Conservation (phyloP, 2,329 filamentous ascomycete species). For the Trichophyton rubrum region DNA sequence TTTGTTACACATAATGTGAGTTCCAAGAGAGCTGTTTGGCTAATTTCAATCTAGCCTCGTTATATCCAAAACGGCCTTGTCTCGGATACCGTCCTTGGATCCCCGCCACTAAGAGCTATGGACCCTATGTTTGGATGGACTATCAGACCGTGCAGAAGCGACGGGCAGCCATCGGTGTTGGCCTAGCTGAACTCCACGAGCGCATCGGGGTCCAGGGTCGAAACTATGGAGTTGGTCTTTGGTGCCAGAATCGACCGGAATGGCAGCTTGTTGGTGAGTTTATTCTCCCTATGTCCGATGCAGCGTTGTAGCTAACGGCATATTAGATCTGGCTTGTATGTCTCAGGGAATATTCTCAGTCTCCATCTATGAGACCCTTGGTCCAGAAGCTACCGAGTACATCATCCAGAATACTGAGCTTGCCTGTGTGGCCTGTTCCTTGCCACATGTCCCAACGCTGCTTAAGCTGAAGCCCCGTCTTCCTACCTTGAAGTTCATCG, state of each 20-base stretch:
- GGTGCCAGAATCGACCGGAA: slow-evolving; percentile 77
- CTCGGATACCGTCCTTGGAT: slow-evolving; percentile 75
- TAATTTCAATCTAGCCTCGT: slow-evolving; percentile 33
- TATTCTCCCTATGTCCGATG: background rate
- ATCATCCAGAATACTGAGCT: slow-evolving; percentile 86
- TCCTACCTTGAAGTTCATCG: slow-evolving; percentile 72
- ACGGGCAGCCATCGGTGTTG: slow-evolving; percentile 72
- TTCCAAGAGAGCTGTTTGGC: background rate
- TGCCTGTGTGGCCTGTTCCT: slow-evolving; percentile 60
- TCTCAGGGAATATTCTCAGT: slow-evolving; percentile 83
- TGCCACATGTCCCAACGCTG: slow-evolving; percentile 68
- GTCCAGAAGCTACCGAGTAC: slow-evolving; percentile 81
- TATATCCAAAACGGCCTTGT: slow-evolving; percentile 55
- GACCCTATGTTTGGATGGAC: slow-evolving; percentile 69
- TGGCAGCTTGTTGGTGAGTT: slow-evolving; percentile 69
- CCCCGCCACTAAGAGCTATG: slow-evolving; percentile 56
- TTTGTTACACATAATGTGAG: slow-evolving; percentile 5
- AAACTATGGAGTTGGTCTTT: slow-evolving; percentile 66
- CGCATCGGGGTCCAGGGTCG: slow-evolving; percentile 52
- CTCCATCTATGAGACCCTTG: slow-evolving; percentile 91
- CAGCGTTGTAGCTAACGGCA: background rate
- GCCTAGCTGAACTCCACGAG: slow-evolving; percentile 70
- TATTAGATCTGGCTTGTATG: slow-evolving; percentile 65
- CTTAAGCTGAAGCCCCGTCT: slow-evolving; percentile 67
- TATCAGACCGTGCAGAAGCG: slow-evolving; percentile 69